These are phyloP conservation scores for Ophiostoma montium DNA, from an alignment of 2,329 filamentous ascomycete genomes.

Conservation along the genomic window DNA sequence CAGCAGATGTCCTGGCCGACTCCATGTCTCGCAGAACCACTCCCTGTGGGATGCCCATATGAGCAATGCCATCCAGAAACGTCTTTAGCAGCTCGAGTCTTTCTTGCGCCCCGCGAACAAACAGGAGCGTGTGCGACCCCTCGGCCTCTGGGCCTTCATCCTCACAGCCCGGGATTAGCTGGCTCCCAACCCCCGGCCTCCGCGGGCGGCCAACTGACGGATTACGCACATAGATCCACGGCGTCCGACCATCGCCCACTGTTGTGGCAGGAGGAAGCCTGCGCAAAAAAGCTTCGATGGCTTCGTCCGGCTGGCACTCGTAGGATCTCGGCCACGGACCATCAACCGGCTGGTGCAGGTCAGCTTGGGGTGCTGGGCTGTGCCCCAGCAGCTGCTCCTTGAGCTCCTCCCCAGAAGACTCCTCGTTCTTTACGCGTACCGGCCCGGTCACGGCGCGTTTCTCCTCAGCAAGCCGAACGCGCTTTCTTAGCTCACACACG, in stretches of 20 bases:
- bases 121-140: constrained; percentile 30
- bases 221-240: constrained; percentile 65
- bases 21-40: constrained; percentile 33
- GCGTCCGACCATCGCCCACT: constrained; percentile 26
- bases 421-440: constrained; percentile 11
- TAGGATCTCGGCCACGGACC: constrained; percentile 44
- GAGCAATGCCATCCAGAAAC: constrained; percentile 35
- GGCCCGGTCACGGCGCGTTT: background rate
- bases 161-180: constrained; percentile 29
- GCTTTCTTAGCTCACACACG: constrained; percentile 31
- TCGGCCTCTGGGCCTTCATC: constrained; percentile 34
- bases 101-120: constrained; percentile 38
- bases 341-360: constrained; percentile 24
- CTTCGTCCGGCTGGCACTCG: constrained; percentile 38
- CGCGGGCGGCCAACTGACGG: constrained; percentile 27
- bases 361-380: background rate
- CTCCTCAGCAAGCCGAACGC: constrained; percentile 33
- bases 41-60: constrained; percentile 20
- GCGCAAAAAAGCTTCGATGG: constrained; percentile 37
- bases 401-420: constrained; percentile 9
- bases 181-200: constrained; percentile 19
- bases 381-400: background rate
- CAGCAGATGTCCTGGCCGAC: constrained; percentile 33
- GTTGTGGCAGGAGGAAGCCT: constrained; percentile 56
- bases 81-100: constrained; percentile 30